Evolutionary conservation across 2,329 filamentous ascomycete genomes (phyloP).

Genomic region (Akanthomyces lecanii): DNA sequence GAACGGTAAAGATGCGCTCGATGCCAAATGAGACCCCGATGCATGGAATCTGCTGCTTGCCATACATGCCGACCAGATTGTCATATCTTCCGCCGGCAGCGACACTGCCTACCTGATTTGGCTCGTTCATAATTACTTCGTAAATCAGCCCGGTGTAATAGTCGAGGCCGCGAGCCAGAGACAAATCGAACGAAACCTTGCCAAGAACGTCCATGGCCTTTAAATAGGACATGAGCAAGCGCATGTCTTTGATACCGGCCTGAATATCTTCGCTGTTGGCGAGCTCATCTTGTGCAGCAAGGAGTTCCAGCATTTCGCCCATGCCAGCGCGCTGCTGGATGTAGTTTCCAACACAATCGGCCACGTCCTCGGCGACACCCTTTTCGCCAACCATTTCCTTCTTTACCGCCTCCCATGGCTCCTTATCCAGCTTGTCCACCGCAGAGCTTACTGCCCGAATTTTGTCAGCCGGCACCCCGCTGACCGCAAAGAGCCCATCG

Average conservation of each 20-base stretch:
- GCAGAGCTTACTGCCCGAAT: conserved; percentile 85
- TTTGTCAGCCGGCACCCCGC: conserved; percentile 77
- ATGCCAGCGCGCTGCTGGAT: conserved; percentile 66
- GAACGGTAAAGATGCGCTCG: conserved; percentile 90
- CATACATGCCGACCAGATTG: conserved; percentile 90
- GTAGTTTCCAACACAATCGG: conserved; percentile 82
- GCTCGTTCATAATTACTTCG: conserved; percentile 80
- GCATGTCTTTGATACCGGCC: conserved; percentile 76
- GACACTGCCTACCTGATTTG: conserved; percentile 76
- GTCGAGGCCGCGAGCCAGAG: conserved; percentile 80
- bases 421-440: conserved; percentile 93
- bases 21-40: conserved; percentile 79
- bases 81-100: conserved; percentile 90
- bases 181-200: conserved; percentile 82
- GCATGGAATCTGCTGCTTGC: conserved; percentile 69
- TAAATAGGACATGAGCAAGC: conserved; percentile 74
- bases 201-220: conserved; percentile 69
- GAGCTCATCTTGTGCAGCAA: conserved; percentile 55
- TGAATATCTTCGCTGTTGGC: conserved; percentile 75
- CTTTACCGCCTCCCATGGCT: conserved; percentile 82
- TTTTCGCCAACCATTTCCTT: conserved; percentile 94
- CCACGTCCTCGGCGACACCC: conserved; percentile 68
- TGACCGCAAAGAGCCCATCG: conserved; percentile 79
- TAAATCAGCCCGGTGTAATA: conserved; percentile 91
- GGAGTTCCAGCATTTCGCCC: conserved; percentile 65